These are phyloP conservation scores for Plenodomus tracheiphilus DNA, from an alignment of 2,329 filamentous ascomycete genomes.

Conservation along the genomic window DNA sequence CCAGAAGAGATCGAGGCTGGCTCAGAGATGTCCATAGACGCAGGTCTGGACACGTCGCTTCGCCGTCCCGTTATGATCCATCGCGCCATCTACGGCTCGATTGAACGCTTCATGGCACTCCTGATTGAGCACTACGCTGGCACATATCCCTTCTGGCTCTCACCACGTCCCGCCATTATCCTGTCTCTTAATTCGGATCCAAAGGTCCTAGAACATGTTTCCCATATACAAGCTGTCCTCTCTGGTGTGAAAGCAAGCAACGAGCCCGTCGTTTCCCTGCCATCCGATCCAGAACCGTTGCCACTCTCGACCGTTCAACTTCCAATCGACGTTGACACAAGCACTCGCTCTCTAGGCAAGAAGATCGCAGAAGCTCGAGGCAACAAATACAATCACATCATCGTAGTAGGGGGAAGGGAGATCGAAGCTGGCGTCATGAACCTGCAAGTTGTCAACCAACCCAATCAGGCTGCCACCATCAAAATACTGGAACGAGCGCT, in stretches of 20 bases:
- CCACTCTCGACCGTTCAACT: conserved; percentile 63
- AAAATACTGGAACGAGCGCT: conserved; percentile 41
- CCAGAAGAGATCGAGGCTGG: conserved; percentile 64
- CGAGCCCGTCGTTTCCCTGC: conserved; percentile 7
- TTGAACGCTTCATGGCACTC: conserved; percentile 83
- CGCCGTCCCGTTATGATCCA: conserved; percentile 76
- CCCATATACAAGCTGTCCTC: conserved; percentile 43
- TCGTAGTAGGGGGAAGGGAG: conserved; percentile 64
- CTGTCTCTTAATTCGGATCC: conserved; percentile 69
- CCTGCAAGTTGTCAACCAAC: conserved; percentile 45
- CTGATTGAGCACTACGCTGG: conserved; percentile 82
- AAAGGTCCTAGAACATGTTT: conserved; percentile 55
- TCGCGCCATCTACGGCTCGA: conserved; percentile 79
- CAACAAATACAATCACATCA: conserved; percentile 73
- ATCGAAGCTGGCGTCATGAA: conserved; percentile 28
- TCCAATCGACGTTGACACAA: conserved; percentile 71
- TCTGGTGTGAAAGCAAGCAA: conserved; percentile 27
- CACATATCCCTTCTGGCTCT: conserved; percentile 84
- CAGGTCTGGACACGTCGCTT: conserved; percentile 25
- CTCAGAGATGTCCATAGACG: conserved; percentile 51
- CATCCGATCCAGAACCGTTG: conserved; percentile 38
- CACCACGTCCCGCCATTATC: conserved; percentile 75
- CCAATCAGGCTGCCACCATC: conserved; percentile 29
- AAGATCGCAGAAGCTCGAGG: conserved; percentile 74
- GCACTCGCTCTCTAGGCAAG: conserved; percentile 63